Evolutionary conservation across 257 asterid genomes (phyloP).

Genomic region (Nicotiana attenuata): DNA sequence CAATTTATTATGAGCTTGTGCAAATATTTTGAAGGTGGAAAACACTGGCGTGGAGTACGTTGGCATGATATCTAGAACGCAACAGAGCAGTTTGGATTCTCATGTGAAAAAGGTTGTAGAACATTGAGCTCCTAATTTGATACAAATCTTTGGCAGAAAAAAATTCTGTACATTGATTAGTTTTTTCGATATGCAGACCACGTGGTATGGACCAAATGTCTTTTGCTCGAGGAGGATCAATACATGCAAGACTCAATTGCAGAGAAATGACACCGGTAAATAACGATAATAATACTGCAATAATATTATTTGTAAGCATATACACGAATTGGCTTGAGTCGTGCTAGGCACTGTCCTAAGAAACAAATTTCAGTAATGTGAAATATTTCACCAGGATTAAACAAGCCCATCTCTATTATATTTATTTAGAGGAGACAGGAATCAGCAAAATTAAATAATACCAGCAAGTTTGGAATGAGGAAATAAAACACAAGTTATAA

Average conservation of each 20-base stretch:
- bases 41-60: not conserved
- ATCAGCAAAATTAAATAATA: too few species aligned
- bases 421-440: too few species aligned
- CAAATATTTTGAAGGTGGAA: conserved; percentile 3
- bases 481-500: too few species aligned
- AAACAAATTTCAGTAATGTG: too few species aligned
- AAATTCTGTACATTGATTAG: not conserved
- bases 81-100: not conserved
- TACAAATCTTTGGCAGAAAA: not conserved
- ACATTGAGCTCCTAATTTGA: not conserved
- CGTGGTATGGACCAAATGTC: not conserved
- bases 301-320: too few species aligned
- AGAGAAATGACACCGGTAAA: too few species aligned
- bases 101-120: not conserved
- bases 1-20: not conserved
- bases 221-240: not conserved
- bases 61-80: not conserved
- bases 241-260: not conserved
- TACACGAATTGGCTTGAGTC: too few species aligned
- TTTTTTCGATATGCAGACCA: not conserved
- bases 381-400: too few species aligned
- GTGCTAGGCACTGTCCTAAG: too few species aligned
- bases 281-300: too few species aligned
- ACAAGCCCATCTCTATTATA: too few species aligned
- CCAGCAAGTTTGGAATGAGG: too few species aligned